Conservation (phyloP, 495 filamentous ascomycete species). For the Hamigera avellanea region DNA sequence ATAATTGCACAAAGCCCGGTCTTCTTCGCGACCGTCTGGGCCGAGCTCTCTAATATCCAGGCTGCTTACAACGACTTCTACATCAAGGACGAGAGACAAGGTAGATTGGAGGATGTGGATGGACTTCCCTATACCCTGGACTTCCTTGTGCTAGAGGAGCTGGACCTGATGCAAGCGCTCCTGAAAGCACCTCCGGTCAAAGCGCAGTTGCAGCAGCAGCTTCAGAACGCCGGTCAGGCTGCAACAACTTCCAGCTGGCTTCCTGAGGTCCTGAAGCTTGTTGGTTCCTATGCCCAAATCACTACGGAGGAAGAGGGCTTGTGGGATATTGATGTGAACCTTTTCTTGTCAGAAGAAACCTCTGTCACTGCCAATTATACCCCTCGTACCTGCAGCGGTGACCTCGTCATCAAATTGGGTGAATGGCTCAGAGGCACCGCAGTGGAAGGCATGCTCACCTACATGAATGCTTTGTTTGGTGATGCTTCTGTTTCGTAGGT, state of each 20-base stretch:
- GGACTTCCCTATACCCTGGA: conserved; percentile 92
- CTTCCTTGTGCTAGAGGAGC: conserved; percentile 80
- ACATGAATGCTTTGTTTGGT: conserved; percentile 57
- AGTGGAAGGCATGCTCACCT: conserved; percentile 60
- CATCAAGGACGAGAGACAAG: conserved; percentile 72
- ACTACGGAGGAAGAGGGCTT: conserved; percentile 84
- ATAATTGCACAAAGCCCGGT: conserved; percentile 65
- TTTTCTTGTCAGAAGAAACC: conserved; percentile 91
- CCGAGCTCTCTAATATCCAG: conserved; percentile 63
- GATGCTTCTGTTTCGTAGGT: conserved; percentile 42
- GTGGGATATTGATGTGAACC: conserved; percentile 92
- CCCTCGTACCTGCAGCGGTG: conserved; percentile 79
- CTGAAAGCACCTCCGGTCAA: conserved; percentile 75
- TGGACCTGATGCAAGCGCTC: conserved; percentile 85
- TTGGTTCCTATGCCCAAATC: conserved; percentile 83
- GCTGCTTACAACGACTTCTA: conserved; percentile 67
- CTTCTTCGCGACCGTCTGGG: conserved; percentile 79
- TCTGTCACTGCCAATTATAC: conserved; percentile 96
- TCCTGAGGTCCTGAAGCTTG: conserved; percentile 67
- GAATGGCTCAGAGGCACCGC: conserved; percentile 69
- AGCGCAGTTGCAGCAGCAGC: conserved; percentile 65
- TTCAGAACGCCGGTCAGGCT: conserved; percentile 46
- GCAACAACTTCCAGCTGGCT: conserved; percentile 55
- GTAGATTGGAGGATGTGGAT: conserved; percentile 80
- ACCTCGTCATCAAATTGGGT: conserved; percentile 82